Base-by-base conservation (phyloP, 805 yeast species). In the Blastobotrys attinorum region DNA sequence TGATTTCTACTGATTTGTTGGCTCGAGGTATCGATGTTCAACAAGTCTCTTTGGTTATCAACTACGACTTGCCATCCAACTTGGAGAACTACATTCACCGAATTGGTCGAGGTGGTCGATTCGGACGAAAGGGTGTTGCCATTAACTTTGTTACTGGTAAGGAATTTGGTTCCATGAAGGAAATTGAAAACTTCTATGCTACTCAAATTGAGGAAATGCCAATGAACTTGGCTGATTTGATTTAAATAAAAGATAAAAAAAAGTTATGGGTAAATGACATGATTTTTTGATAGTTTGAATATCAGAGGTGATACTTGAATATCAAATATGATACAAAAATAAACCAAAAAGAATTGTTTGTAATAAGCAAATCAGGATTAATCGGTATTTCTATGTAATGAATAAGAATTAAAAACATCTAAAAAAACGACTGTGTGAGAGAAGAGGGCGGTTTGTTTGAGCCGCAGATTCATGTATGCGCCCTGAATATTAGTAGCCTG, bases 1-100 rank as follows among this genome's bases (percentile, higher is more conserved):
- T 92, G 63, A 92, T 92, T 62, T 83, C 97, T 54, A 92, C 98
- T 34, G 98, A 92, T 68, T 83, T 92, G 59, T 84, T 90, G 82
- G 98, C 98, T 40, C 77, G 98, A 69, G 98, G 98, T 62, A 92
- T 90, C 54, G 98, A 90, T 68, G 97, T 90, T 48, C 98, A 90
- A 72, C 97, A 90, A 64, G 96, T 90, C 39, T 89, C 97, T 10
- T 70, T 90, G 54, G 98, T 90, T 48, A 86, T 90, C 60, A 90
- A 90, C 75, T 90, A 85, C 70, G 98, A 90, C 67, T 71, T 90
- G 64, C 97, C 98, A 45, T 66, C 77, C 52, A 88, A 92, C 75
- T 80, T 82, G 63, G 97, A 90, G 67, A 90, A 90, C 75, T 90
- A 90, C 67, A 81, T 90, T 61, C 98, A 90, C 73, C 79, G 98